phyloP scores from a whole-genome alignment of 192 early-diverging fungal genomes.

The Linnemannia zychae region DNA sequence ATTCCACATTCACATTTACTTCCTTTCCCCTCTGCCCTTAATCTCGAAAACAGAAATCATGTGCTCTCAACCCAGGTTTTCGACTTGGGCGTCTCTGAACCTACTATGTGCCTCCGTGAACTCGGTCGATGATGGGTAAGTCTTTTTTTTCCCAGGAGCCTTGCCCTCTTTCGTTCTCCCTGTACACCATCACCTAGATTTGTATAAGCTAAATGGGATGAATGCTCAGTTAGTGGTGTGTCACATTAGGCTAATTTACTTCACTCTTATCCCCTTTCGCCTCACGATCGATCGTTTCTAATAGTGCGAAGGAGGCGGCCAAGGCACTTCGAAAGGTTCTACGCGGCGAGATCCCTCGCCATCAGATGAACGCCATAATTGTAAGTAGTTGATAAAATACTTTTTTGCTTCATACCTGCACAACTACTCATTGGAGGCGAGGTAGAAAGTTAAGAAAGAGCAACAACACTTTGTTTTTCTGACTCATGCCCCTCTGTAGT shows the following conservation, averaged over 20 bases:
- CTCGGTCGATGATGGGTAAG: constrained; percentile 5
- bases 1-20: background rate
- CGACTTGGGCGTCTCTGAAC: background rate
- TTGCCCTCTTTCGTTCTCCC: background rate
- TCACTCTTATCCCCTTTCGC: background rate
- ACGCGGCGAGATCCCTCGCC: constrained; percentile 10
- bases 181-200: background rate
- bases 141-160: background rate
- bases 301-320: constrained; percentile 27
- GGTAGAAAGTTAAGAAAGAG: background rate
- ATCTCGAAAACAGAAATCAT: background rate
- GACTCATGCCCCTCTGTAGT: background rate
- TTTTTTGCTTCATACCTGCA: background rate
- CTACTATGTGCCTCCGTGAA: background rate
- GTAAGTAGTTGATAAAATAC: constrained; percentile 14
- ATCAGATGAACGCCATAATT: constrained; percentile 44
- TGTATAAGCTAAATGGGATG: background rate
- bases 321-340: constrained; percentile 35
- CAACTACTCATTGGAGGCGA: background rate
- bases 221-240: background rate
- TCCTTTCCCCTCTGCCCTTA: background rate
- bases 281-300: background rate
- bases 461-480: background rate
- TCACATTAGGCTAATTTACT: background rate
- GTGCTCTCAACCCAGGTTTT: background rate